phyloP scores from a whole-genome alignment of 306 rosid species.

The Fagus sylvatica region DNA sequence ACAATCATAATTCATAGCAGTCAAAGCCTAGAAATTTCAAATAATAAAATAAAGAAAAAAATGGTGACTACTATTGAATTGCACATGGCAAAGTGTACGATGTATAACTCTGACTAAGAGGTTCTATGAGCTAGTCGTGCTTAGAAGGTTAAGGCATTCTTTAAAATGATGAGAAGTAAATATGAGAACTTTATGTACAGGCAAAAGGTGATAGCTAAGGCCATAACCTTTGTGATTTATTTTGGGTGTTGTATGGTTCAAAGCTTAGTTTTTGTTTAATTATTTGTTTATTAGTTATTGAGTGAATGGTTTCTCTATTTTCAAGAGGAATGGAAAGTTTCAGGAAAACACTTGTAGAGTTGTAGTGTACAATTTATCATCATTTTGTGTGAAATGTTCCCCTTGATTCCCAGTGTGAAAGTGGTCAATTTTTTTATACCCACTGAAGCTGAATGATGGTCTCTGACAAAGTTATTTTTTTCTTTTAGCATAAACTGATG shows the following conservation, averaged over 20 bases:
- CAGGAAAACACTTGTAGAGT: too few relatives aligned
- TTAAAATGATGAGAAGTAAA: not conserved
- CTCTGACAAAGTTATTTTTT: too few relatives aligned
- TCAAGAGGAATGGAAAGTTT: not conserved
- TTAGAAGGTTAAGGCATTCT: constrained; percentile 45
- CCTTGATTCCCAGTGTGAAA: not conserved
- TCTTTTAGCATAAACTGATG: not conserved
- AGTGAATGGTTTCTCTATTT: not conserved
- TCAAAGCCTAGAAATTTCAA: too few relatives aligned
- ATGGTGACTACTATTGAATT: not conserved
- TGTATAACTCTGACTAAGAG: constrained; percentile 48
- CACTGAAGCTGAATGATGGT: too few relatives aligned
- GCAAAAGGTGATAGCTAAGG: not conserved
- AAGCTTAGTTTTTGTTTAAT: too few relatives aligned
- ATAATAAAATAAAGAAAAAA: too few relatives aligned
- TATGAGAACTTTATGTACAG: not conserved
- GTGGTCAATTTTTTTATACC: too few relatives aligned
- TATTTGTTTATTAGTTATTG: not conserved
- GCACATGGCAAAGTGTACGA: constrained; percentile 13
- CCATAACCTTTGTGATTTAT: not conserved
- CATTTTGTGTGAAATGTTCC: not conserved
- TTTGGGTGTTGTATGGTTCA: not conserved
- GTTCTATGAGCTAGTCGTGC: constrained; percentile 55
- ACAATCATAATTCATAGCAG: too few relatives aligned
- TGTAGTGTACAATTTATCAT: not conserved